Base-by-base conservation (phyloP, 345 rosid genomes). In the Carallia brachiata region DNA sequence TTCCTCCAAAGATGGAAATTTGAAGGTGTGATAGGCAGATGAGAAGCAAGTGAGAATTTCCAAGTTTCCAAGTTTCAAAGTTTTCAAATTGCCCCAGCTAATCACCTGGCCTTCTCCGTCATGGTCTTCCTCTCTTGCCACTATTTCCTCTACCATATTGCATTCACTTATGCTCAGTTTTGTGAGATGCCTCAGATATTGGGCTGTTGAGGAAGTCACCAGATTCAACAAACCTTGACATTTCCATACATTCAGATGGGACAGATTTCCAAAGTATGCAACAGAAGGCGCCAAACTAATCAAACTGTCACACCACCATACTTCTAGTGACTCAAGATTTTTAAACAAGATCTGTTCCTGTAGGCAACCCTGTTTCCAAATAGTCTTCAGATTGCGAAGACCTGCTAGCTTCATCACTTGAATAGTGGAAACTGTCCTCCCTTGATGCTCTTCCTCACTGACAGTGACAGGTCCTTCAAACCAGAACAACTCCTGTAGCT, bases 221-320 rank as follows among this genome's bases (percentile, higher is more conserved):
- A 81, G 70, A n/a, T 37, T 18, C 4, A 34, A 1, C 34, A 75
- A 54, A 40, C n/a, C 57, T 5, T 70, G 6, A 18, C 84, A 78
- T 6, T 44, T 6, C 1, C 17, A 48, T 19, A 72, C 69, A 1
- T 61, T 4, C n/a, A 79, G 18, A 66, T 30, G 30, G 1, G 62
- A 59, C 23, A 81, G 50, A 59, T 70, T 75, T 10, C 16, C 6
- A 1, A 81, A 68, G 19, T 71, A 59, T 36, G 40, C 23, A 7
- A 52, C 27, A 1, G 77, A 53, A 31, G 73, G 75, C 15, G 53
- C 59, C 52, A 78, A n/a, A 59, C 12, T 53, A 1, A 31, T 10
- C 63, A 81, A 27, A 2, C 52, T 53, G 30, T 0, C 18, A 50
- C 77, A 77, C 8, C 0, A 5, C 34, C 0, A 1, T 30, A 71